phyloP scores from a whole-genome alignment of 768 basidiomycete genomes.

The Holtermannia corniformis region DNA sequence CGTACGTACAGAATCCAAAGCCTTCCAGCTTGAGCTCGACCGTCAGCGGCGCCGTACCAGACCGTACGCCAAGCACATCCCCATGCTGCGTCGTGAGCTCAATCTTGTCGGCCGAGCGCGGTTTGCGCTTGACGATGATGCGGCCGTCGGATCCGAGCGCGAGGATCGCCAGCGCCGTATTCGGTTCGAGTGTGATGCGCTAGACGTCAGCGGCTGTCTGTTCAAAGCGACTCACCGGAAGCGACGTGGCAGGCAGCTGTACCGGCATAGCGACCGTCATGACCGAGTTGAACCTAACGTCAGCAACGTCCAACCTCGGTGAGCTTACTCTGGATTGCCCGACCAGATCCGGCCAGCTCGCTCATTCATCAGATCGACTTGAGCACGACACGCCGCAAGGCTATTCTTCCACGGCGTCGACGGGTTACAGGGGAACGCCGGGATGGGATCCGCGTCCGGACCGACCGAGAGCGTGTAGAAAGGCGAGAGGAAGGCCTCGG shows the following conservation, averaged over 20 bases:
- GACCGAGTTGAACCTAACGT: slow-evolving; percentile 28
- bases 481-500: slow-evolving; percentile 18
- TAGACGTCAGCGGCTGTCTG: too few species aligned
- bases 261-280: slow-evolving; percentile 23
- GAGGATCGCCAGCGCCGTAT: slow-evolving; percentile 16
- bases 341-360: slow-evolving; percentile 25
- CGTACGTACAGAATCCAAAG: slow-evolving; percentile 31
- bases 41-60: slow-evolving; percentile 19
- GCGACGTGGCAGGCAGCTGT: slow-evolving; percentile 4
- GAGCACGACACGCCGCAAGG: slow-evolving; percentile 13
- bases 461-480: slow-evolving; percentile 33
- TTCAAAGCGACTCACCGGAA: slow-evolving; percentile 15
- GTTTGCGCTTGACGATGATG: slow-evolving; percentile 5
- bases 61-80: slow-evolving; percentile 24
- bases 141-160: slow-evolving; percentile 29
- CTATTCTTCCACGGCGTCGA: slow-evolving; percentile 18
- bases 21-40: slow-evolving; percentile 17
- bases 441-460: slow-evolving; percentile 11
- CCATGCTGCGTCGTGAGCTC: slow-evolving; percentile 29
- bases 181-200: slow-evolving; percentile 1
- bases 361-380: slow-evolving; percentile 28
- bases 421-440: slow-evolving; percentile 11
- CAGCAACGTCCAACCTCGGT: neutral
- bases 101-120: slow-evolving; percentile 1
- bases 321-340: slow-evolving; percentile 27